phyloP scores from a whole-genome alignment of 148 eudicot genomes.

The Rhododendron vialii region DNA sequence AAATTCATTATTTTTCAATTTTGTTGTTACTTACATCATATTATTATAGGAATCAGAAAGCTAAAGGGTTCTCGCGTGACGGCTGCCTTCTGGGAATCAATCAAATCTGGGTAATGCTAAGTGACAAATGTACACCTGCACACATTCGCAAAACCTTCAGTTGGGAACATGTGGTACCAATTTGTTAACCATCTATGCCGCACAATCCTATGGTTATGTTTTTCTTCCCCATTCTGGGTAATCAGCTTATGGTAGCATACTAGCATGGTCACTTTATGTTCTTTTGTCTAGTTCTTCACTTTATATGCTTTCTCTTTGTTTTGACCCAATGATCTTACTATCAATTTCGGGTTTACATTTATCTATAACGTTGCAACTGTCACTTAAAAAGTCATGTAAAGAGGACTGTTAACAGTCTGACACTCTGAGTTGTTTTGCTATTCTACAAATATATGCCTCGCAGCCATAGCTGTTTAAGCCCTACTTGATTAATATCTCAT shows the following conservation, averaged over 20 bases:
- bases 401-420: background rate
- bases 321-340: background rate
- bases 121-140: constrained; percentile 4
- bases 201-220: background rate
- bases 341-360: background rate
- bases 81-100: constrained; percentile 86
- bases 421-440: background rate
- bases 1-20: background rate
- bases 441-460: background rate
- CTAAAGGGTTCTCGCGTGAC: constrained; percentile 43
- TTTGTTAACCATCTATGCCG: background rate
- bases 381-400: background rate
- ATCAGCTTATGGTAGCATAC: background rate
- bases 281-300: background rate
- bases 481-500: background rate
- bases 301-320: constrained; percentile 1
- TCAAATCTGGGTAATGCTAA: constrained; percentile 71
- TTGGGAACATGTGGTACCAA: background rate
- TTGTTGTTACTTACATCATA: background rate
- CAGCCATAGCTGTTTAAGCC: background rate
- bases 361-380: background rate
- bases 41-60: constrained; percentile 52
- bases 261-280: background rate
- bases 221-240: background rate
- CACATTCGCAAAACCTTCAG: background rate